A percentile compares a stretch with the other conserved stretches of the same genome.
Evolutionary conservation across 106 monocot species (phyloP).

Genomic region (Acorus calamus): DNA sequence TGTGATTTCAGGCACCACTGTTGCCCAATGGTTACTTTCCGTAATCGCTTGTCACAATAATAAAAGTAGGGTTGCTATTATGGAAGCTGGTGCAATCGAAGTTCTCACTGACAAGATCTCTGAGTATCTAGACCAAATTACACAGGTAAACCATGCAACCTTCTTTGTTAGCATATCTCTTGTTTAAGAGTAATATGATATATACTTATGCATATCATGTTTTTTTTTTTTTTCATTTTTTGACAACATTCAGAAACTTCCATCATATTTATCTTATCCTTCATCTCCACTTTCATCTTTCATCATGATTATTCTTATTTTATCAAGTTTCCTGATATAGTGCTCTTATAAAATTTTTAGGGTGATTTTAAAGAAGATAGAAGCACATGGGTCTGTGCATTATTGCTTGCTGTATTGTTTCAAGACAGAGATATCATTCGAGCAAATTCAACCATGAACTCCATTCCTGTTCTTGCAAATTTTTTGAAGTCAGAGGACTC

Average conservation of each 20-base stretch:
- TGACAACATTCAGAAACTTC: background rate
- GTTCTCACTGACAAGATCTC: slow-evolving; percentile 70
- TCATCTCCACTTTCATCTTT: background rate
- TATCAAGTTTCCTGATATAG: background rate
- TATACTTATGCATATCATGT: too few relatives aligned
- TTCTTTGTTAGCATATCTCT: background rate
- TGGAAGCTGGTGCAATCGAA: slow-evolving; percentile 78
- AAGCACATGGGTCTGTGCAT: slow-evolving; percentile 75
- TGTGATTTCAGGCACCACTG: slow-evolving; percentile 49
- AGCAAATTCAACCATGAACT: slow-evolving; percentile 44
- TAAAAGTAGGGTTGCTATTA: slow-evolving; percentile 33
- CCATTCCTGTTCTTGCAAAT: slow-evolving; percentile 80
- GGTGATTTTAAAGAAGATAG: slow-evolving; percentile 70
- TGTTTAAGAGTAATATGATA: background rate
- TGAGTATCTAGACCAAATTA: slow-evolving; percentile 39
- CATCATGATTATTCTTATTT: background rate
- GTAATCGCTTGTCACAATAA: slow-evolving; percentile 63
- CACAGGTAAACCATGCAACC: slow-evolving; percentile 40
- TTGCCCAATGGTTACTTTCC: slow-evolving; percentile 77
- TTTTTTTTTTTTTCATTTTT: background rate
- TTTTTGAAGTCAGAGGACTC: slow-evolving; percentile 77
- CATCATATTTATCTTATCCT: background rate
- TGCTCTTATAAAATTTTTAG: slow-evolving; percentile 34
- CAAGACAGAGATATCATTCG: slow-evolving; percentile 67
- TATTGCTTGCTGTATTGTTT: slow-evolving; percentile 77